phyloP scores from a whole-genome alignment of 169 alveolate species.

The Ichthyophthirius multifiliis region DNA sequence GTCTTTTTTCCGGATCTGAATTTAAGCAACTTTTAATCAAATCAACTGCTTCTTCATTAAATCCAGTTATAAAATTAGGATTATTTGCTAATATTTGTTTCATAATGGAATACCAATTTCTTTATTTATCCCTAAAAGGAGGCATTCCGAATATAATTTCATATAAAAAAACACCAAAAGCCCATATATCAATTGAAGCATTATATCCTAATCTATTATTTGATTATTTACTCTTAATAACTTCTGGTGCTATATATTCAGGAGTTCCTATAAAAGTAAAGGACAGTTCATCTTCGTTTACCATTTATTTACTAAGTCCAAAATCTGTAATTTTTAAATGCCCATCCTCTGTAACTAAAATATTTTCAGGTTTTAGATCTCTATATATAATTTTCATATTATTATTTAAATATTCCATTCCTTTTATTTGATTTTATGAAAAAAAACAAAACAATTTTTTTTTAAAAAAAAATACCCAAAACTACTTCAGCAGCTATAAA shows the following conservation, averaged over 20 bases:
- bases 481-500: neutral
- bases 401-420: constrained; percentile 17
- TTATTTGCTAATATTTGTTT: neutral
- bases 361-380: constrained; percentile 78
- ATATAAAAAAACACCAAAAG: constrained; percentile 68
- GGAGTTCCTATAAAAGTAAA: constrained; percentile 76
- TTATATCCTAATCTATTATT: constrained; percentile 66
- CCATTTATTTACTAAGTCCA: constrained; percentile 79
- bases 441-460: no score
- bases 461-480: no score
- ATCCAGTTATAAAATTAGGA: neutral
- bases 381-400: constrained; percentile 58
- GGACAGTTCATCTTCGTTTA: constrained; percentile 53
- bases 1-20: constrained; percentile 2
- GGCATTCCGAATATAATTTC: constrained; percentile 73
- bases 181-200: constrained; percentile 72
- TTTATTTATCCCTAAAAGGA: constrained; percentile 46
- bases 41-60: neutral
- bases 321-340: constrained; percentile 83
- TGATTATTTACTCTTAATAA: constrained; percentile 43
- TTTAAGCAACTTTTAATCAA: neutral
- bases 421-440: no score
- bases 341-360: constrained; percentile 71
- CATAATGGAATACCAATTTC: neutral
- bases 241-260: constrained; percentile 82